These are phyloP conservation scores for Lichtheimia corymbifera DNA, from an alignment of 371 early-diverging fungal species.

Conservation along the genomic window DNA sequence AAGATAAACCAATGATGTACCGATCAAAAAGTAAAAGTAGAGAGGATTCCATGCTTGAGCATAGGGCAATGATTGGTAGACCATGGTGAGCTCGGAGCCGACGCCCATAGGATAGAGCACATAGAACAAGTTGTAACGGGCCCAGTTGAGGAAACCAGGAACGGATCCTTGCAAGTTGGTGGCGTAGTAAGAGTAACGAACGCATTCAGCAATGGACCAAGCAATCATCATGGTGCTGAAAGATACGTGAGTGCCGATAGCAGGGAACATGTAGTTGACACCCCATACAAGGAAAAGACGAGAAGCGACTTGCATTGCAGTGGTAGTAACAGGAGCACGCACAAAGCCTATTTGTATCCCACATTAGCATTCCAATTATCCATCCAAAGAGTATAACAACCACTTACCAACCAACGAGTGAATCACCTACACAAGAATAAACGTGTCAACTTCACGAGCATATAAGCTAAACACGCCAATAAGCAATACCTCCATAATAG, in stretches of 20 bases:
- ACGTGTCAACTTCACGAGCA: not conserved
- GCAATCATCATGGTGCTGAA: conserved; percentile 87
- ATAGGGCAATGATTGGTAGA: conserved; percentile 71
- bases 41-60: conserved; percentile 52
- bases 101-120: conserved; percentile 92
- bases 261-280: conserved; percentile 67
- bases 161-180: conserved; percentile 60
- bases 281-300: conserved; percentile 87
- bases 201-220: conserved; percentile 90
- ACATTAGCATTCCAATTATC: not conserved
- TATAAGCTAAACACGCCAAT: not conserved
- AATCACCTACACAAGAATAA: conserved; percentile 22
- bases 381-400: not conserved
- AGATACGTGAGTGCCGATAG: conserved; percentile 65
- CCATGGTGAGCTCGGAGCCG: conserved; percentile 77
- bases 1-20: conserved; percentile 64
- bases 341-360: conserved; percentile 61
- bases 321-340: conserved; percentile 78
- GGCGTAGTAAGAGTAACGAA: conserved; percentile 88
- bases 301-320: conserved; percentile 84
- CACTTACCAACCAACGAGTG: conserved; percentile 24
- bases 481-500: conserved; percentile 68
- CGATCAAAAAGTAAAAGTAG: conserved; percentile 59
- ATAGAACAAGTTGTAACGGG: conserved; percentile 57
- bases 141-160: conserved; percentile 64